Evolutionary conservation across 1,139 yeast genomes (phyloP).

Genomic region (Ogataea hybrid): DNA sequence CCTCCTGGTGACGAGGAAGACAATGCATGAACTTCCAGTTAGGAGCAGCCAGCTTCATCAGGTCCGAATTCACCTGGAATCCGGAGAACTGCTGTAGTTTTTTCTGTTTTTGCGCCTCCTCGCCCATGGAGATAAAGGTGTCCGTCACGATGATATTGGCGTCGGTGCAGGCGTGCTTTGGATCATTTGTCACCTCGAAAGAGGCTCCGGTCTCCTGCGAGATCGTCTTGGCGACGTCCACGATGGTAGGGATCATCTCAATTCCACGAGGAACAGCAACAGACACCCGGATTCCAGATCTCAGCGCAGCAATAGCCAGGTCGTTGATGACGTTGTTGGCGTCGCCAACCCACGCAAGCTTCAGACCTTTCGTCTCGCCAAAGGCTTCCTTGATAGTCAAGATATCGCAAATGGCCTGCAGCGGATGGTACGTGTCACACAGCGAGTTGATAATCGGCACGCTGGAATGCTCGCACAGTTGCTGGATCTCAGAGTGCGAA

Average conservation of each 20-base stretch:
- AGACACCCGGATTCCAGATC: constrained; percentile 78
- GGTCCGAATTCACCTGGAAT: constrained; percentile 72
- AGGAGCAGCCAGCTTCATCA: constrained; percentile 62
- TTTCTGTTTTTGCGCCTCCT: constrained; percentile 71
- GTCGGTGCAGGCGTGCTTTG: constrained; percentile 62
- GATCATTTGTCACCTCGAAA: constrained; percentile 69
- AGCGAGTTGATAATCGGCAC: constrained; percentile 94
- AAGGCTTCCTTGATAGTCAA: constrained; percentile 82
- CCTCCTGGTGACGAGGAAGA: constrained; percentile 92
- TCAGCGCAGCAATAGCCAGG: constrained; percentile 85
- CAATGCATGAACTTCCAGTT: constrained; percentile 96
- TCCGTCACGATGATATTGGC: constrained; percentile 93
- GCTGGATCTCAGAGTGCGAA: constrained; percentile 75
- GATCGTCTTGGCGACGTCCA: constrained; percentile 51
- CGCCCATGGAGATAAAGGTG: constrained; percentile 98
- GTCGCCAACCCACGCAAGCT: constrained; percentile 95
- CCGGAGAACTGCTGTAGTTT: constrained; percentile 82
- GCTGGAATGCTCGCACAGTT: constrained; percentile 67
- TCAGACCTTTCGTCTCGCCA: constrained; percentile 55
- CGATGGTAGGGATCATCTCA: constrained; percentile 59
- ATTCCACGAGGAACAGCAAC: constrained; percentile 81
- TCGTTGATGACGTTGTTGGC: constrained; percentile 95
- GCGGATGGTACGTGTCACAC: constrained; percentile 90
- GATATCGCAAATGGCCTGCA: constrained; percentile 92
- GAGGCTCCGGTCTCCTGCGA: constrained; percentile 50